phyloP scores from a whole-genome alignment of 495 filamentous ascomycete genomes.

The Chlorociboria aeruginascens region DNA sequence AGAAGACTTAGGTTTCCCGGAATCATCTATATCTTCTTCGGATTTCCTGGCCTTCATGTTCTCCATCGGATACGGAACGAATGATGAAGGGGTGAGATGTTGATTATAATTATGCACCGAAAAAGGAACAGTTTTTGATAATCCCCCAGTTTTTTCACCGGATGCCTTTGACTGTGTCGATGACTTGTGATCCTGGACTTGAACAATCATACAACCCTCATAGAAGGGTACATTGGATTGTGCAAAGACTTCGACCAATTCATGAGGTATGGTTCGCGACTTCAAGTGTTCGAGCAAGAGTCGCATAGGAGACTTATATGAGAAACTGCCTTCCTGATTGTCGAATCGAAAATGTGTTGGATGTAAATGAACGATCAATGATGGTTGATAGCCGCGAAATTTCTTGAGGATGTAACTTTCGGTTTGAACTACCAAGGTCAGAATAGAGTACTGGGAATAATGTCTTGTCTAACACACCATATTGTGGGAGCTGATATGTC shows the following conservation, averaged over 20 bases:
- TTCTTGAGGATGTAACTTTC: conserved; percentile 72
- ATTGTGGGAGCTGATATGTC: conserved; percentile 31
- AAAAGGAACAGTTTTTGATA: conserved; percentile 51
- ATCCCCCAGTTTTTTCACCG: conserved; percentile 39
- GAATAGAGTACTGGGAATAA: not conserved
- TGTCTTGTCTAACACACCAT: conserved; percentile 23
- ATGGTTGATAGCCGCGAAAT: conserved; percentile 63
- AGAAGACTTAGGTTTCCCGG: conserved; percentile 22
- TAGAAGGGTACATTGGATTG: conserved; percentile 62
- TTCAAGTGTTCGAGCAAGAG: conserved; percentile 62
- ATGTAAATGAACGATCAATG: conserved; percentile 76
- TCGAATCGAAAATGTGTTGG: conserved; percentile 84
- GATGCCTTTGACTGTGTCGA: conserved; percentile 45
- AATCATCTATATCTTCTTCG: conserved; percentile 20
- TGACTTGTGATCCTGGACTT: conserved; percentile 75
- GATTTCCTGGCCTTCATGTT: conserved; percentile 27
- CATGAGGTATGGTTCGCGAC: conserved; percentile 37
- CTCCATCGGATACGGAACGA: conserved; percentile 65
- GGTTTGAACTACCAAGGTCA: conserved; percentile 42
- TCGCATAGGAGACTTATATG: conserved; percentile 84
- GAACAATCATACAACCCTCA: conserved; percentile 89
- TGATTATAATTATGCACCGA: conserved; percentile 86
- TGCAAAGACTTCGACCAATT: conserved; percentile 45
- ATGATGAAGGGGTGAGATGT: conserved; percentile 78
- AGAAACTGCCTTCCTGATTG: conserved; percentile 82